Evolutionary conservation across 345 rosid genomes (phyloP).

Genomic region (thale cress (Arabidopsis thaliana)): DNA sequence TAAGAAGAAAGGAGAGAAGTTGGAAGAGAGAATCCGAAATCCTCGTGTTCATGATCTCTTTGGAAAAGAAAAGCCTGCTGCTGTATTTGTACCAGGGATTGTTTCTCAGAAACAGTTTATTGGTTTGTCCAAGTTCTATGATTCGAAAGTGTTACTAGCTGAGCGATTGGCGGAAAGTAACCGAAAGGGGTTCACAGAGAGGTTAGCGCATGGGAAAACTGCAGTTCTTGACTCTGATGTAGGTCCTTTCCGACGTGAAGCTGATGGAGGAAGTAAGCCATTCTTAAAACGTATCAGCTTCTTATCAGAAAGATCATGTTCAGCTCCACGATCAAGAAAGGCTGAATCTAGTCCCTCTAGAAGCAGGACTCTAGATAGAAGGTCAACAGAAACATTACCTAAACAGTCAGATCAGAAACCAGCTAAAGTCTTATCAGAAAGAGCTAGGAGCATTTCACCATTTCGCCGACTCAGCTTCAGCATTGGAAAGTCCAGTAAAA

Average conservation of each 20-base stretch:
- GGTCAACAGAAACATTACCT: conserved; percentile 29
- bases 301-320: conserved; percentile 48
- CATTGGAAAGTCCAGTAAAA: conserved; percentile 65
- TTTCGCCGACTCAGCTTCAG: conserved; percentile 75
- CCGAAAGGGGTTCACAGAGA: conserved; percentile 34
- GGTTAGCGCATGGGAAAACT: conserved; percentile 25
- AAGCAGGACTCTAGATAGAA: conserved; percentile 50
- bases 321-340: conserved; percentile 52
- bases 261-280: conserved; percentile 43
- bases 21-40: conserved; percentile 47
- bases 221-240: conserved; percentile 38
- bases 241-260: conserved; percentile 49
- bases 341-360: conserved; percentile 46
- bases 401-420: conserved; percentile 47
- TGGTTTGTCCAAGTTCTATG: conserved; percentile 45
- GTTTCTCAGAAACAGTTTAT: conserved; percentile 46
- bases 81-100: conserved; percentile 59
- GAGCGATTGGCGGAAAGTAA: conserved; percentile 45
- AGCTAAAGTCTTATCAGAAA: conserved; percentile 56
- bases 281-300: conserved; percentile 46
- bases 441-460: conserved; percentile 82
- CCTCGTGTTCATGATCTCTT: conserved; percentile 45
- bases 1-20: conserved; percentile 47
- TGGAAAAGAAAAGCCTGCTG: conserved; percentile 49
- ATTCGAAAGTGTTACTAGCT: conserved; percentile 44